Base-by-base conservation (phyloP, 192 early-diverging fungal genomes). In the Jimgerdemannia lactiflua region DNA sequence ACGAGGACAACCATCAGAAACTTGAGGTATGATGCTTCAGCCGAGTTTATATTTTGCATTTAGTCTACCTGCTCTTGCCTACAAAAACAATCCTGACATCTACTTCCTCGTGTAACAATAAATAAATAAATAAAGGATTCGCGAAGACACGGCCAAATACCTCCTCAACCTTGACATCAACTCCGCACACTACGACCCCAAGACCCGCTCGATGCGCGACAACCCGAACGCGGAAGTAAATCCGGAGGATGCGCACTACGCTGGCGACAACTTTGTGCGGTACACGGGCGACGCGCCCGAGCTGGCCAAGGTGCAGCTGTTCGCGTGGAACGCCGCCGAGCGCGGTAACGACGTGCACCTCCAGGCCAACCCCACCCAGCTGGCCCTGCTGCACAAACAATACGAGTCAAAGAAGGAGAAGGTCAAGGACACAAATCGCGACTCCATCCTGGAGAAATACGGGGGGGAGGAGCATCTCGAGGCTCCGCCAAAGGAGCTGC, bases 131-230 rank as follows among this genome's bases (percentile, higher is more conserved):
- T n/a, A n/a, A n/a, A 89, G 90, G 84, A 99, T 99, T 84, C 95
- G 98, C 83, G 98, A 99, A 85, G 98, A 99, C 83, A 98, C 96
- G 19, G 97, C 98, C 39, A 99, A 99, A 84, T 99, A 99, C 81
- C 86, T 99, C 69, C 89, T 93, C 70, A 99, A 99, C 81, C 82
- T 99, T 74, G 96, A 99, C 78, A 89, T 92, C 18, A 91, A 98
- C 73, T 97, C 95, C 9, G 97, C 96, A 2, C 93, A 96, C 88
- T 99, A 99, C 75, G 98, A 99, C 84, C 98, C 98, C 44, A 99
- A 99, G 78, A 97, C 98, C 3, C 90, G 97, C 42, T 97, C 97
- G 2, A 99, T 99, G 98, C 92, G 98, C 77, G 97, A 98, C 73
- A 98, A 99, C 83, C 98, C 98, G 8, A 84, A 91, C 69, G 87